Evolutionary conservation across 2,329 filamentous ascomycete genomes (phyloP), one percentile per base, ranked within the genome.

Genomic region (Arthrobotrys musiformis): DNA sequence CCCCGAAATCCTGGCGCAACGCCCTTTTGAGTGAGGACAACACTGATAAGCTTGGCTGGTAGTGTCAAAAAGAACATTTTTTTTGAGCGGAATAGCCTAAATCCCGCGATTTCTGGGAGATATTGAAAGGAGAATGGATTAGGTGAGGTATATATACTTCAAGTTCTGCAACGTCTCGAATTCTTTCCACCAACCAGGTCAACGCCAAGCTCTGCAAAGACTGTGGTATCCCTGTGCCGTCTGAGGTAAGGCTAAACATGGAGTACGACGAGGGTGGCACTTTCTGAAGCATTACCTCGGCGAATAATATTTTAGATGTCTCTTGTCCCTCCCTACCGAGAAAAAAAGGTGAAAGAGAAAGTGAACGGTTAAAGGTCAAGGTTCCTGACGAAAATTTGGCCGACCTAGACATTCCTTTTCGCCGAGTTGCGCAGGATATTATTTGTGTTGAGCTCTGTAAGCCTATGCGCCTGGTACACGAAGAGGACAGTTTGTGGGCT

Each of bases 101-200:
- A 69, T 5, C 11, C 42, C 28, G n/a, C n/a, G n/a, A n/a, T n/a
- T n/a, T n/a, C n/a, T n/a, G n/a, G n/a, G 19, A 15, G 15, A 37
- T 33, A 4, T 28, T 44, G 24, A 28, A 46, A n/a, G 8, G 4
- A 46, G 50, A 37, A 6, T 28, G 7, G n/a, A n/a, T n/a, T 28
- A 52, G 24, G 3, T 70, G 54, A 62, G 67, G 56, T 19, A 61
- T 62, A 61, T 70, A 26, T 33, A 17, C 28, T 13, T 22, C 17
- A 7, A 42, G 7, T n/a, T 28, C 17, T 33, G 9, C 22, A 19
- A 19, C 5, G 17, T 17, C 24, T 40, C 8, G 4, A 11, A 1
- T 24, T 64, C 19, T 46, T 72, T 72, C 68, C 68, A 72, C 68
- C 68, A 66, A 72, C 68, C 58, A 50, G 56, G 50, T 63, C n/a